These are phyloP conservation scores for Fusarium agapanthi DNA, from an alignment of 2,329 filamentous ascomycete genomes.

Conservation along the genomic window DNA sequence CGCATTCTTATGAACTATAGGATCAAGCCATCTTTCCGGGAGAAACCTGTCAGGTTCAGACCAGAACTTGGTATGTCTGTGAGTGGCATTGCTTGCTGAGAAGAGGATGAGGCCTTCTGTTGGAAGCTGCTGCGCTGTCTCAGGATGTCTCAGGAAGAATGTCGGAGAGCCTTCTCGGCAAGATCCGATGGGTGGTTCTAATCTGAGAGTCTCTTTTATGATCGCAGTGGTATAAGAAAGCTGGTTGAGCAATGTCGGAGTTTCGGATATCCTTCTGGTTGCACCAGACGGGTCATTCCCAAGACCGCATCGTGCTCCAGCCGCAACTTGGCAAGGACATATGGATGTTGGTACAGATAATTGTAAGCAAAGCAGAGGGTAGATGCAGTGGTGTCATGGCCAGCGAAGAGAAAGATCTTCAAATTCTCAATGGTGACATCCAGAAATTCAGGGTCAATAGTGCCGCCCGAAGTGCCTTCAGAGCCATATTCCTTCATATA, in stretches of 20 bases:
- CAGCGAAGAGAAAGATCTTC: constrained; percentile 9
- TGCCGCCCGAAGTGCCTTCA: fast-evolving
- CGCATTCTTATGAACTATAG: not conserved
- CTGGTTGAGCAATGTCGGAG: not conserved
- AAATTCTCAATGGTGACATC: not conserved
- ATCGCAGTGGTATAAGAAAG: not conserved
- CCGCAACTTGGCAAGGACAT: not conserved
- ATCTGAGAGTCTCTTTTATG: constrained; percentile 1
- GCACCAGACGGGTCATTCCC: not conserved
- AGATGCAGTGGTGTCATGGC: constrained; percentile 2
- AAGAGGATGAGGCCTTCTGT: constrained; percentile 3
- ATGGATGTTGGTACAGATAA: not conserved
- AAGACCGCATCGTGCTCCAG: not conserved
- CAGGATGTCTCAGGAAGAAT: not conserved
- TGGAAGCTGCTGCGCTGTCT: not conserved
- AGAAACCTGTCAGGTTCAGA: not conserved
- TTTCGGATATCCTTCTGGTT: not conserved
- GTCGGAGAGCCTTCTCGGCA: not conserved
- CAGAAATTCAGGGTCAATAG: not conserved
- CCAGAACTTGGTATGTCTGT: not conserved
- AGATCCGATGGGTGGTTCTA: not conserved
- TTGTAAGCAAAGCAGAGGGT: not conserved
- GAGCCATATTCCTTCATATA: not conserved
- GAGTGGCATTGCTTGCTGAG: not conserved
- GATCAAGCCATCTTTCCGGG: not conserved